Evolutionary conservation across 768 basidiomycete genomes (phyloP).

Genomic region (Mycena polygramma): DNA sequence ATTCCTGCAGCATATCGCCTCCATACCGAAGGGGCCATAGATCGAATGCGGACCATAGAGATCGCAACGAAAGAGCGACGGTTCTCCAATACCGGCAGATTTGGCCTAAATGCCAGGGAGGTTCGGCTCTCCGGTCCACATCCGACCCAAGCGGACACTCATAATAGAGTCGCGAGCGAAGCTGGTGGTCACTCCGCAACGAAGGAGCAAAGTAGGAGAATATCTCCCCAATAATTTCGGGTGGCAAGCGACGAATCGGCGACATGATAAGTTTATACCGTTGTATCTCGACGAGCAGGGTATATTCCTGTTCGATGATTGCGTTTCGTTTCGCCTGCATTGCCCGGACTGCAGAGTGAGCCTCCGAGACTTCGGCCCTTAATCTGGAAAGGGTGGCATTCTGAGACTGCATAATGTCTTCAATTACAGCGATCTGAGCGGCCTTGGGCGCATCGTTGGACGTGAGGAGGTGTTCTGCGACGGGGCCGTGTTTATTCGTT

Average conservation of each 20-base stretch:
- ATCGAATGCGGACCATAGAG: slow-evolving; percentile 5
- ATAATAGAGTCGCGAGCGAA: no score
- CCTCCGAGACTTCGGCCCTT: not conserved
- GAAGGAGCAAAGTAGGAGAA: slow-evolving; percentile 67
- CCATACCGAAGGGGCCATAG: not conserved
- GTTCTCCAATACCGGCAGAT: slow-evolving; percentile 11
- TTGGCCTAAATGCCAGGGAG: slow-evolving; percentile 10
- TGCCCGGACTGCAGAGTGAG: not conserved
- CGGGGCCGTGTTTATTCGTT: not conserved
- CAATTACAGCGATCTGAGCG: not conserved
- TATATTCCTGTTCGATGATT: not conserved
- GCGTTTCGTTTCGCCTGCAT: no score
- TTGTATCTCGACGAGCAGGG: not conserved
- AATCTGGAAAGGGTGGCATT: not conserved
- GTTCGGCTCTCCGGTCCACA: slow-evolving; percentile 1
- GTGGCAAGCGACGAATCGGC: slow-evolving; percentile 52
- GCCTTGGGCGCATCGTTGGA: not conserved
- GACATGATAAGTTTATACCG: not conserved
- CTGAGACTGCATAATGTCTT: not conserved
- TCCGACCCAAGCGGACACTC: no score
- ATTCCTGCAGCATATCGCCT: no score
- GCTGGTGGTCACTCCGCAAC: not conserved
- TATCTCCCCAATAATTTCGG: slow-evolving; percentile 72
- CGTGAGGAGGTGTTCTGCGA: not conserved
- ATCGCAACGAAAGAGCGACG: not conserved